phyloP scores from a whole-genome alignment of 192 early-diverging fungal species.

The Chytriomyces hyalinus region DNA sequence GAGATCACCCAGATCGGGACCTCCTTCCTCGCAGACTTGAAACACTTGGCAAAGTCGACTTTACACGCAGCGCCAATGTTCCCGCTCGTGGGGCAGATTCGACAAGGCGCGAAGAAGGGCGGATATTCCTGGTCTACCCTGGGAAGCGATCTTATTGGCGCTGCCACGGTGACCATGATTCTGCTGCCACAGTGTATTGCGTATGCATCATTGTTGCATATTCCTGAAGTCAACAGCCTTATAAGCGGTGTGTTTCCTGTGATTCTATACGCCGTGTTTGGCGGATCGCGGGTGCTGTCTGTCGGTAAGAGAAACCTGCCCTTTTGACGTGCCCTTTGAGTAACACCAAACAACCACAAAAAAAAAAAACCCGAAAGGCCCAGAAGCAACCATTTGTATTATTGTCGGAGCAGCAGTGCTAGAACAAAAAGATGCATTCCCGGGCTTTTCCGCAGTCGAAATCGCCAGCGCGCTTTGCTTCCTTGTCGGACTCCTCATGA shows the following conservation, averaged over 20 bases:
- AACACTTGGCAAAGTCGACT: not conserved
- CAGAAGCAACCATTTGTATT: constrained; percentile 18
- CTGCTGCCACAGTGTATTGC: constrained; percentile 52
- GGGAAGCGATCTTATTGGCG: constrained; percentile 39
- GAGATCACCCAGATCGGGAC: too few relatives aligned
- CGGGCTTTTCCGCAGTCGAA: constrained; percentile 29
- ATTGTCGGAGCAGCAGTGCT: constrained; percentile 24
- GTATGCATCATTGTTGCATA: constrained; percentile 42
- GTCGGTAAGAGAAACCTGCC: constrained; percentile 28
- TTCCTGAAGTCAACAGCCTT: constrained; percentile 43
- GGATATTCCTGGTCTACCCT: not conserved
- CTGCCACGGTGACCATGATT: constrained; percentile 44
- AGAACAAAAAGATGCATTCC: constrained; percentile 6
- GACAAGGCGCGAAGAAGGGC: not conserved
- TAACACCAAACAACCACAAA: too few relatives aligned
- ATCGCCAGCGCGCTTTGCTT: constrained; percentile 40
- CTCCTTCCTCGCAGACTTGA: too few relatives aligned
- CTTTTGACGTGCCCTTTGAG: too few relatives aligned
- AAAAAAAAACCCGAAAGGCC: not conserved
- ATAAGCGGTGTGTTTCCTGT: constrained; percentile 50
- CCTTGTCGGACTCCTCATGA: constrained; percentile 40
- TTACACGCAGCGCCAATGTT: not conserved
- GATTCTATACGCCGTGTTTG: constrained; percentile 51
- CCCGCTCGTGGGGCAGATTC: constrained; percentile 7
- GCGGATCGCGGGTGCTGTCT: constrained; percentile 44